A percentile compares a stretch with the other conserved stretches of the same genome.
These are phyloP conservation scores for Nemophila menziesii DNA, from an alignment of 257 asterid species.

Conservation along the genomic window DNA sequence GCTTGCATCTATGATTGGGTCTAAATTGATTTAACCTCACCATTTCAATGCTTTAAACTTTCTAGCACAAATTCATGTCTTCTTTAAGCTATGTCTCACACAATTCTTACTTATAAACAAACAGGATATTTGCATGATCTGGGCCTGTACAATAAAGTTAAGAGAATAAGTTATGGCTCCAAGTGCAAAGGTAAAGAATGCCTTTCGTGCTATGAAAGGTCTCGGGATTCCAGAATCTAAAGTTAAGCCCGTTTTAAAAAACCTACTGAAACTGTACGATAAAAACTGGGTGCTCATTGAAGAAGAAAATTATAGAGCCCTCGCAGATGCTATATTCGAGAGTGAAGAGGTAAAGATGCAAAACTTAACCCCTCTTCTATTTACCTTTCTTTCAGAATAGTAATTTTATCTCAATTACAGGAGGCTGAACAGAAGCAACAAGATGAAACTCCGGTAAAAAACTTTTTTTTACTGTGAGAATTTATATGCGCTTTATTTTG, in stretches of 20 bases:
- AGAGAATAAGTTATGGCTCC: conserved; percentile 31
- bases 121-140: conserved; percentile 15
- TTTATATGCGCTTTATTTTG: not conserved
- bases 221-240: conserved; percentile 51
- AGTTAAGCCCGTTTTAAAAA: conserved; percentile 69
- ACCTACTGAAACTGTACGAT: conserved; percentile 44
- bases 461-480: not conserved
- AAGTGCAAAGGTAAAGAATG: conserved; percentile 34
- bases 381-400: not conserved
- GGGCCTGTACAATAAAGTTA: conserved; percentile 13
- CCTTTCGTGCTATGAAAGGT: conserved; percentile 64
- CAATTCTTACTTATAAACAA: conserved; percentile 16
- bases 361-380: conserved; percentile 1
- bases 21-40: too few relatives aligned
- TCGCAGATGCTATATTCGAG: conserved; percentile 79
- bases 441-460: conserved; percentile 4
- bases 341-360: conserved; percentile 46
- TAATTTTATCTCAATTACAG: conserved; percentile 6
- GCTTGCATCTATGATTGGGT: too few relatives aligned
- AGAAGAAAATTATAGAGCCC: conserved; percentile 68
- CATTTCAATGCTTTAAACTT: too few relatives aligned
- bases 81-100: not conserved
- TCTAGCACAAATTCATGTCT: too few relatives aligned
- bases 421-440: conserved; percentile 9
- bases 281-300: conserved; percentile 81